Evolutionary conservation across 495 filamentous ascomycete genomes (phyloP), one percentile per base, ranked within the genome.

Genomic region (Xylaria nigripes): DNA sequence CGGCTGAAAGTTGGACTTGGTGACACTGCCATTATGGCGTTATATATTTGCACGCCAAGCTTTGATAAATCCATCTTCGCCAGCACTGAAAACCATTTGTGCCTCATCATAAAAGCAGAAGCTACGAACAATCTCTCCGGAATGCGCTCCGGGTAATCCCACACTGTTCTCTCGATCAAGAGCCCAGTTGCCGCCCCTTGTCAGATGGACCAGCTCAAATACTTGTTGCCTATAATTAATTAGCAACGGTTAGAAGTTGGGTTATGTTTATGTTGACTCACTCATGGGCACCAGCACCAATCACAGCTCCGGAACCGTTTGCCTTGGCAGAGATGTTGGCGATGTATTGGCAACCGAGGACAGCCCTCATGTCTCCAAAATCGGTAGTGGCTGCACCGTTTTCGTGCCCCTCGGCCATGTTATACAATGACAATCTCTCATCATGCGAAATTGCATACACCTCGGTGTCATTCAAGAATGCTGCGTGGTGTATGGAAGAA

Each of bases 381-480:
- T 85, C 77, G 1, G 76, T 66, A 10, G 81, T 81, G 7, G 76
- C 73, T 2, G 73, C 71, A 19, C 81, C 81, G 47, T 73, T 74
- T 22, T 83, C 78, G 19, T 70, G 72, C 34, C 76, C 73, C 21
- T 85, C 83, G 27, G 83, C 76, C 27, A 74, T 62, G 61, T 82
- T 78, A 67, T 94, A 89, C 48, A 95, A 76, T 6, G 86, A 86
- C 41, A 95, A 81, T 45, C 76, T 78, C 65, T 94, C 87, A 65
- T 94, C 89, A 63, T 90, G 85, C 54, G 86, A 90, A 2, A 91
- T 68, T 15, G 84, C 86, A 62, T 79, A 92, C 57, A 92, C 79
- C 50, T 84, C 79, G 7, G 74, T 77, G 24, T 80, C 71, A 51
- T 74, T 78, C 5, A 96, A 71, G 66, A 95, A 96, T 15, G 85